Evolutionary conservation across 805 yeast species (phyloP).

Genomic region (Candida morakotiae): DNA sequence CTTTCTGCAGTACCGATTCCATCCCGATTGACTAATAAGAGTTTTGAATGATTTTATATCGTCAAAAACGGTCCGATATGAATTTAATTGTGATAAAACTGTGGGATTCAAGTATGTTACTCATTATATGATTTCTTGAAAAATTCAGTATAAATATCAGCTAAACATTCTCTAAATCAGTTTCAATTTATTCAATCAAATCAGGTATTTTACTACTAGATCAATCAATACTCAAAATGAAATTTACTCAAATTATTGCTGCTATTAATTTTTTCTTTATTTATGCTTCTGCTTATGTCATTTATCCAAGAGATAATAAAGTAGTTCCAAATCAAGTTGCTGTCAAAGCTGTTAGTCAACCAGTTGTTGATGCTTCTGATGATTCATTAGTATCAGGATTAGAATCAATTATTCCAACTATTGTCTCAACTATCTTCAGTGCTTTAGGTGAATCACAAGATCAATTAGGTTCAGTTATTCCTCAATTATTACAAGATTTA

Average conservation of each 20-base stretch:
- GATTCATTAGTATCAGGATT: not conserved
- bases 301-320: not conserved
- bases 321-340: not conserved
- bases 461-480: not conserved
- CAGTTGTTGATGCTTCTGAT: not conserved
- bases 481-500: not conserved
- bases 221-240: not conserved
- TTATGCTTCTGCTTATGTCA: not conserved
- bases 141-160: too few species aligned
- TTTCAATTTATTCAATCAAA: too few species aligned
- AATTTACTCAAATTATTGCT: not conserved
- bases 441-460: not conserved
- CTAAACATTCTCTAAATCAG: too few species aligned
- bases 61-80: too few species aligned
- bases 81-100: too few species aligned
- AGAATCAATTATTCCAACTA: constrained; percentile 1
- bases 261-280: not conserved
- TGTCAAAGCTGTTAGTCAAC: not conserved
- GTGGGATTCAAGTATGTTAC: too few species aligned
- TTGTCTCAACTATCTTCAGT: constrained; percentile 1
- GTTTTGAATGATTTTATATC: too few species aligned
- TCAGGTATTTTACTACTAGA: not conserved
- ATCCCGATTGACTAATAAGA: too few species aligned
- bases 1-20: too few species aligned
- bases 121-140: too few species aligned